Conservation (phyloP, 805 yeast species). For the Starmerella sp. region DNA sequence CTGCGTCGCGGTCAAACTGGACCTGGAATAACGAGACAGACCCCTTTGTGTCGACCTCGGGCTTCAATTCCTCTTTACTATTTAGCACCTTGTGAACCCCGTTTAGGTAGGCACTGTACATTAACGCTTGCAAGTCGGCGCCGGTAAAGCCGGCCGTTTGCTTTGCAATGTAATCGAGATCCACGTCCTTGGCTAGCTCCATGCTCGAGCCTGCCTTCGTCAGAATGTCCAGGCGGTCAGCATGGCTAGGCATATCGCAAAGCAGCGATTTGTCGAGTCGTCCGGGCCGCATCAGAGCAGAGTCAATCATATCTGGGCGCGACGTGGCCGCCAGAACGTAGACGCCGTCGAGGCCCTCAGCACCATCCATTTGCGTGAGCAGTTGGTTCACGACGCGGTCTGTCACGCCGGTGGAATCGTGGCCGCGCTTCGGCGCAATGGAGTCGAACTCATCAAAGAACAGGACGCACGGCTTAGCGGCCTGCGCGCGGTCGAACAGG, state of each 20-base stretch:
- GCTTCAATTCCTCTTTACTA: not conserved
- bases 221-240: constrained; percentile 66
- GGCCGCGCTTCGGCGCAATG: constrained; percentile 94
- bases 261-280: constrained; percentile 85
- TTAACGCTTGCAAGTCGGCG: constrained; percentile 87
- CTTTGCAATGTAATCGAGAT: constrained; percentile 44
- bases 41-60: constrained; percentile 3
- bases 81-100: constrained; percentile 52
- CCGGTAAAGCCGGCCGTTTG: constrained; percentile 74
- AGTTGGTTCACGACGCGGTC: constrained; percentile 95
- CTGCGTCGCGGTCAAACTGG: constrained; percentile 3
- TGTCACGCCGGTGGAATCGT: constrained; percentile 94
- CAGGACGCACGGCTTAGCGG: constrained; percentile 85
- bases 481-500: constrained; percentile 83
- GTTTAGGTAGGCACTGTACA: constrained; percentile 80
- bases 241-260: constrained; percentile 70
- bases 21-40: constrained; percentile 18
- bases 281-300: constrained; percentile 91
- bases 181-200: constrained; percentile 43
- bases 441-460: constrained; percentile 96
- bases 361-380: constrained; percentile 98
- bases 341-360: constrained; percentile 94
- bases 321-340: constrained; percentile 94
- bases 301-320: constrained; percentile 89
- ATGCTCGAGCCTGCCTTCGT: constrained; percentile 44